These are phyloP conservation scores for Daldinia loculata DNA, from an alignment of 495 filamentous ascomycete species.

Conservation along the genomic window DNA sequence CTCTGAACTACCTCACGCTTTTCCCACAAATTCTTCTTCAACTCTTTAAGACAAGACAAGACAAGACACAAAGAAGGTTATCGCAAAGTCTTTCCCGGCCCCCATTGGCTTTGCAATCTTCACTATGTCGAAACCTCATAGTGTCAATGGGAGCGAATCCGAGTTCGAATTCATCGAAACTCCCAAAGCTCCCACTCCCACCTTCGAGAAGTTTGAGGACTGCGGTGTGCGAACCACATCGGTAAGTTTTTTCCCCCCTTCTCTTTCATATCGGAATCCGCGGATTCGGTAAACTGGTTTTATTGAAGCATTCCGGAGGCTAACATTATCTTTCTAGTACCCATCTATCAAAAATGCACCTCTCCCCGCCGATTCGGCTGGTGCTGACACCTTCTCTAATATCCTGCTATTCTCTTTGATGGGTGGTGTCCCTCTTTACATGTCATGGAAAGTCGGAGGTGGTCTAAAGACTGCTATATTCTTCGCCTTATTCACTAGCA, in stretches of 20 bases:
- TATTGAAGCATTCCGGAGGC: background rate
- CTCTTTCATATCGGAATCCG: slow-evolving; percentile 1
- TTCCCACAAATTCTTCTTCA: slow-evolving; percentile 36
- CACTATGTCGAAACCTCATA: slow-evolving; percentile 57
- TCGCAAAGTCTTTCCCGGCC: slow-evolving; percentile 30
- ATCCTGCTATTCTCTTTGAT: slow-evolving; percentile 65
- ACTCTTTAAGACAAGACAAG: slow-evolving; percentile 10
- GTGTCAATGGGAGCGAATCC: slow-evolving; percentile 60
- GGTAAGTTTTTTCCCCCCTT: slow-evolving; percentile 56
- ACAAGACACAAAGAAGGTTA: slow-evolving; percentile 19
- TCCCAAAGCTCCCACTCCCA: slow-evolving; percentile 67
- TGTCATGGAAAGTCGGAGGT: slow-evolving; percentile 73
- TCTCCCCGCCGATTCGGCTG: slow-evolving; percentile 77
- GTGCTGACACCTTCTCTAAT: slow-evolving; percentile 77
- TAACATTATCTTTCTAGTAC: slow-evolving; percentile 59
- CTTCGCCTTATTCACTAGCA: slow-evolving; percentile 68
- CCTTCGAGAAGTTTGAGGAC: slow-evolving; percentile 66
- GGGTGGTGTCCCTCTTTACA: slow-evolving; percentile 68
- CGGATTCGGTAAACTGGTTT: background rate
- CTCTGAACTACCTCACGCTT: slow-evolving; percentile 23
- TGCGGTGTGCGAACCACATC: slow-evolving; percentile 79
- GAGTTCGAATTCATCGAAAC: slow-evolving; percentile 83
- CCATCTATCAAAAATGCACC: slow-evolving; percentile 82
- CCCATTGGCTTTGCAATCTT: slow-evolving; percentile 39
- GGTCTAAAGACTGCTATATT: slow-evolving; percentile 77